Base-by-base conservation (phyloP, 2,329 filamentous ascomycete species). In the Xylariaceae sp. region DNA sequence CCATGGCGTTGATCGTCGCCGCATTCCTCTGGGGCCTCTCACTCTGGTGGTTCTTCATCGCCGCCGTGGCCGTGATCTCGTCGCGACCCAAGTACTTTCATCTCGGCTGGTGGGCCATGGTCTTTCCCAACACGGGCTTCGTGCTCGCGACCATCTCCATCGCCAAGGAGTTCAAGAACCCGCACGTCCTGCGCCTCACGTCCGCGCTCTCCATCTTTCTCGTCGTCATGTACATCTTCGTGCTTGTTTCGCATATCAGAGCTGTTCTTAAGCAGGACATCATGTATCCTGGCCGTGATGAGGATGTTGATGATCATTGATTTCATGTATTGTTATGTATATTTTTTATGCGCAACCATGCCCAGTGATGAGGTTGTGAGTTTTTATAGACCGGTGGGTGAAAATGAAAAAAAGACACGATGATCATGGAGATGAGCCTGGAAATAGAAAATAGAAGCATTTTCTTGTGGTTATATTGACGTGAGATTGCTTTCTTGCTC, bases 1-100 rank as follows among this genome's bases (percentile, higher is more conserved):
- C 75, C 5, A 73, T 80, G 57, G 78, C 80, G 2, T 61, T 82
- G 0, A 71, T 82, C 13, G 69, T 71, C 1, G 81, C 79, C 1
- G 76, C 89, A 6, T 83, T 82, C 64, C 74, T 91, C 8, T 90
- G 88, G 88, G 81, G 83, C 0, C 70, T 90, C 18, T 77, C 77
- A 53, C 69, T 80, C 11, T 86, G 84, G 81, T 83, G 81, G 80
- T 85, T 83, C 69, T 76, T 74, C 56, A 77, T 82, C 48, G 78
- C 77, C 2, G 68, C 75, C 15, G 70, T 82, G 37, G 78, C 80
- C 2, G 77, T 82, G 1, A 52, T 77, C 55, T 74, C 65, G 69
- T 74, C 75, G 9, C 78, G 75, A 3, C 76, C 80, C 66, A 78
- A 77, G 68, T 74, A 75, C 63, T 85, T 85, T 64, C 81, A 84